These are phyloP conservation scores for Collariella sp. DNA, from an alignment of 495 filamentous ascomycete species.

Conservation along the genomic window DNA sequence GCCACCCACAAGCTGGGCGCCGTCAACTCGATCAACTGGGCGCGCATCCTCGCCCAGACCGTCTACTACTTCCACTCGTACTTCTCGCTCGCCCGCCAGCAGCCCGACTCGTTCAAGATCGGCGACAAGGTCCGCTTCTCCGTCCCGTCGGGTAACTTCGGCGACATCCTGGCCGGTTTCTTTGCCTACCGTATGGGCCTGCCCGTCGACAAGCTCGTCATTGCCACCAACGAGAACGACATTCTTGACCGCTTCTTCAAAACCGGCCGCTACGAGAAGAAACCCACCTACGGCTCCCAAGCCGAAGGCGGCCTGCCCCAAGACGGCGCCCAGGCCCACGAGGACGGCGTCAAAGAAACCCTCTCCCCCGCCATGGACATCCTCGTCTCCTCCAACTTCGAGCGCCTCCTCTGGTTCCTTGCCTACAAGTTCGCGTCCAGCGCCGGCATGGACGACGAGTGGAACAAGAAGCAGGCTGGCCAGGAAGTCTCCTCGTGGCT, in stretches of 20 bases:
- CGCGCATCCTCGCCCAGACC: conserved; percentile 87
- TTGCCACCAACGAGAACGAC: conserved; percentile 91
- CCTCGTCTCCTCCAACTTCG: conserved; percentile 89
- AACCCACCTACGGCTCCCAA: conserved; percentile 45
- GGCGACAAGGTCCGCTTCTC: conserved; percentile 65
- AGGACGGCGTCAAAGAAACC: conserved; percentile 73
- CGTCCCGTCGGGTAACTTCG: conserved; percentile 90
- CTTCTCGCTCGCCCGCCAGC: conserved; percentile 58
- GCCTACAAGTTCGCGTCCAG: conserved; percentile 52
- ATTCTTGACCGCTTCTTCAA: conserved; percentile 80
- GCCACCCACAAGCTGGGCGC: conserved; percentile 66
- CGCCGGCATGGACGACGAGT: conserved; percentile 48
- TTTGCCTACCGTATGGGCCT: conserved; percentile 89
- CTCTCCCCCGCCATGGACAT: conserved; percentile 94
- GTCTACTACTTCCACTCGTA: conserved; percentile 90
- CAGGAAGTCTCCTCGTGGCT: conserved; percentile 65
- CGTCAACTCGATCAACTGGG: conserved; percentile 86
- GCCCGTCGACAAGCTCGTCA: conserved; percentile 70
- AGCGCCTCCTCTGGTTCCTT: conserved; percentile 91
- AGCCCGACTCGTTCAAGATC: conserved; percentile 40
- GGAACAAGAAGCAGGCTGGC: conserved; percentile 52
- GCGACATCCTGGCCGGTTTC: conserved; percentile 89
- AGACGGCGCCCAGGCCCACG: conserved; percentile 59
- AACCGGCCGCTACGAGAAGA: conserved; percentile 73
- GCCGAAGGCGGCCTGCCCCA: conserved; percentile 48